phyloP scores from a whole-genome alignment of 2,329 filamentous ascomycete species.

The Fusarium hostae region DNA sequence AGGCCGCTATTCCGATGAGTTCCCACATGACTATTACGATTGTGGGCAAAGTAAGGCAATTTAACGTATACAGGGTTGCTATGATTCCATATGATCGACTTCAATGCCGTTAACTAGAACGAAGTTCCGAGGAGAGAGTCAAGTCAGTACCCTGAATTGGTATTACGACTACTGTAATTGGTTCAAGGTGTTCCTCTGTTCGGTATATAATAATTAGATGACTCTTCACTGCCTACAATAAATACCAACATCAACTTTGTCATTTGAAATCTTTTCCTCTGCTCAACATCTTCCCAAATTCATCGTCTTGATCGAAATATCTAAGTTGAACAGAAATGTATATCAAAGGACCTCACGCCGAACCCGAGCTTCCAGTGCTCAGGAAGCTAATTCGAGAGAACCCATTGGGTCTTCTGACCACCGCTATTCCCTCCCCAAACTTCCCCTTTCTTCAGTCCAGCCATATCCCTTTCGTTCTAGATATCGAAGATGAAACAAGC shows the following conservation, averaged over 20 bases:
- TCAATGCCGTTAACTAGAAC: not conserved
- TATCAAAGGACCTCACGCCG: slow-evolving; percentile 64
- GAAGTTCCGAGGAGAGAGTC: slow-evolving; percentile 9
- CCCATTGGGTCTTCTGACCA: slow-evolving; percentile 71
- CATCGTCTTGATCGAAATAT: rapidly evolving
- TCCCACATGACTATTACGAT: slow-evolving; percentile 17
- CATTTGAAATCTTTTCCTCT: not conserved
- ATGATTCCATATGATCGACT: slow-evolving; percentile 26
- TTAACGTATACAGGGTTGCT: not conserved
- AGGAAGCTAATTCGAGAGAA: slow-evolving; percentile 67
- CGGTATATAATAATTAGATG: not conserved
- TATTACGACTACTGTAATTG: slow-evolving; percentile 3
- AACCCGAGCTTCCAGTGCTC: slow-evolving; percentile 60
- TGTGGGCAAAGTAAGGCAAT: slow-evolving; percentile 15
- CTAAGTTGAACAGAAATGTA: slow-evolving; percentile 60
- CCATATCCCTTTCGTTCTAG: slow-evolving; percentile 70
- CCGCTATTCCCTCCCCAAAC: slow-evolving; percentile 63
- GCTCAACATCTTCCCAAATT: not conserved
- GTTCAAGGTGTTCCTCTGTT: not conserved
- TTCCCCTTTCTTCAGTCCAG: slow-evolving; percentile 66
- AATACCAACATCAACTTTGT: not conserved
- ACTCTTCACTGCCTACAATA: not conserved
- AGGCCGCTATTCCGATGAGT: slow-evolving; percentile 8
- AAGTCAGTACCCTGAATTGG: not conserved
- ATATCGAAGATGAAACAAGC: slow-evolving; percentile 56